Base-by-base conservation (phyloP, 768 basidiomycete genomes). In the Rhodotorula graminis region DNA sequence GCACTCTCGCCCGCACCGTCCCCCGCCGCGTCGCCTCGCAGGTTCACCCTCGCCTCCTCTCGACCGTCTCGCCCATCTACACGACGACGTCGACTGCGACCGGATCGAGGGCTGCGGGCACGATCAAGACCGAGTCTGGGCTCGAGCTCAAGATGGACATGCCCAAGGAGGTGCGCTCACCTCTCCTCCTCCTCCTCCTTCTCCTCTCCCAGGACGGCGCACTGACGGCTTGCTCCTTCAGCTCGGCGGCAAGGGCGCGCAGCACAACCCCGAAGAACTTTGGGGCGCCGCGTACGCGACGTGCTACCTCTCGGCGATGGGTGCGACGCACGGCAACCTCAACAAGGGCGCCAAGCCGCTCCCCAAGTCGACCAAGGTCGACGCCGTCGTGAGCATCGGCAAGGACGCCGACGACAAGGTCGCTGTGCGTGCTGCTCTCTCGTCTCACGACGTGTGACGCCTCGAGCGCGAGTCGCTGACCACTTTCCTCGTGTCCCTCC, bases 261-360 rank as follows among this genome's bases (percentile, higher is more conserved):
- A 67, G 53, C 67, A 68, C 60, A 77, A 78, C 71, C 77, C 77
- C 4, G 77, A 78, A 56, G 61, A 75, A 67, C 72, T 78, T 25
- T 76, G 77, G 59, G 77, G 71, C 23, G 63, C 75, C 7, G 77
- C 69, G 21, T 76, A 76, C 64, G 59, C 62, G 8, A 73, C 70
- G n/a, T 77, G 77, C 70, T 77, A 73, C 71, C 70, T 76, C 25
- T 67, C 64, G 33, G 77, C 77, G 0, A 64, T 78, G 37, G 68
- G 56, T 42, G 77, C 77, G 19, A 63, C 65, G 18, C 74, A 78
- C 65, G 70, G 61, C 23, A 25, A 63, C 42, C 72, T 72, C 42
- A 40, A 61, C 64, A 55, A 72, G 61, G 66, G 50, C 49, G 61
- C 70, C 23, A 77, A 78, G 71, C 76, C 77, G 15, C 67, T 78